These are phyloP conservation scores for Yamadazyma insecticola DNA, from an alignment of 805 yeast species.

Conservation along the genomic window DNA sequence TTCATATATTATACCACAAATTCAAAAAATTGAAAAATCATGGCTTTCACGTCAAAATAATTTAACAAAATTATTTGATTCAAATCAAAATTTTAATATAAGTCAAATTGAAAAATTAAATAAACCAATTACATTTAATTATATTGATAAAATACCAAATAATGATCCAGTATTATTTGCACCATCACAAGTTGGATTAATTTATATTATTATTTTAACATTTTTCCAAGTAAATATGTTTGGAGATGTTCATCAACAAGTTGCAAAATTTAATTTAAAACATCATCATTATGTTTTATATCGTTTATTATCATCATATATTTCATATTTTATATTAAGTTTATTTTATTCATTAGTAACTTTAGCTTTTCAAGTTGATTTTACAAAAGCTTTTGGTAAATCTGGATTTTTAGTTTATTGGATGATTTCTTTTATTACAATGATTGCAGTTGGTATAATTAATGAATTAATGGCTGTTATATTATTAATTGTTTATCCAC, in stretches of 20 bases:
- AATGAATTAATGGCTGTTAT: constrained; percentile 61
- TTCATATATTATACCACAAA: constrained; percentile 36
- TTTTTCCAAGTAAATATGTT: constrained; percentile 69
- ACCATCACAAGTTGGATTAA: constrained; percentile 71
- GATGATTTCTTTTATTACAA: constrained; percentile 62
- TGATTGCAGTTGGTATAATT: constrained; percentile 74
- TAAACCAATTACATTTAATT: constrained; percentile 29
- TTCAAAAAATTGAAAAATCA: constrained; percentile 30
- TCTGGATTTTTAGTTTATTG: constrained; percentile 73
- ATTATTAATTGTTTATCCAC: constrained; percentile 52
- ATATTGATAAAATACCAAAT: constrained; percentile 48
- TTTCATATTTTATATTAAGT: constrained; percentile 53
- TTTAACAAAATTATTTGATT: constrained; percentile 16
- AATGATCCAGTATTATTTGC: constrained; percentile 50
- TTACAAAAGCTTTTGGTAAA: constrained; percentile 53
- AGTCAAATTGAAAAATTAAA: constrained; percentile 16
- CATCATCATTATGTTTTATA: constrained; percentile 45
- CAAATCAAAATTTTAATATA: constrained; percentile 4
- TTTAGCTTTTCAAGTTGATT: constrained; percentile 63
- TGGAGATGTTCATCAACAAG: constrained; percentile 45
- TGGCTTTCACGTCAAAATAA: constrained; percentile 23
- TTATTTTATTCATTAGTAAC: constrained; percentile 56
- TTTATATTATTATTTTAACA: constrained; percentile 65
- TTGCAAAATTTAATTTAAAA: constrained; percentile 41
- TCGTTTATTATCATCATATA: constrained; percentile 47